These are phyloP conservation scores for Thinopyrum elongatum DNA, from an alignment of 176 grass and related monocot genomes.

Conservation along the genomic window DNA sequence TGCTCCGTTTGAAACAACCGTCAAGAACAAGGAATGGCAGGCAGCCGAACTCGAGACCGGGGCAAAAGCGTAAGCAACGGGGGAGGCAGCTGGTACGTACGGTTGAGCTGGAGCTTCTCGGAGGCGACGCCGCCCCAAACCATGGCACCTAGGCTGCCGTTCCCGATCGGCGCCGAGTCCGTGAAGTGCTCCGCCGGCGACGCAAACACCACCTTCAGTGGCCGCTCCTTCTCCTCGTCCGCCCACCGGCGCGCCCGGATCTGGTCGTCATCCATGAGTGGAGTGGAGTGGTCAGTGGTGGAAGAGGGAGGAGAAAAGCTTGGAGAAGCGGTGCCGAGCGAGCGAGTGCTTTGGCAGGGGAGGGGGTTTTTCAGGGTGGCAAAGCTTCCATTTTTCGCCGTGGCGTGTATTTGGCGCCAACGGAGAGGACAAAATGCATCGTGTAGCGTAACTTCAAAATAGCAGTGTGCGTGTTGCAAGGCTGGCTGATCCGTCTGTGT, in stretches of 20 bases:
- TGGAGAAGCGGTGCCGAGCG: background rate
- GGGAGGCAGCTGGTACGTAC: conserved; percentile 23
- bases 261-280: conserved; percentile 32
- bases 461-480: no score
- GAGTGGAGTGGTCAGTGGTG: background rate
- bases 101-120: conserved; percentile 87
- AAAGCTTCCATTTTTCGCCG: background rate
- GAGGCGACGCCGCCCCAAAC: conserved; percentile 73
- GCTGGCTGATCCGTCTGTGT: no score
- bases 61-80: background rate
- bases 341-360: background rate
- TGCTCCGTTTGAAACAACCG: background rate
- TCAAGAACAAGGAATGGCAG: background rate
- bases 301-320: background rate
- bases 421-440: background rate
- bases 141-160: conserved; percentile 69
- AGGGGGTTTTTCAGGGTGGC: background rate
- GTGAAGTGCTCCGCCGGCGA: conserved; percentile 67
- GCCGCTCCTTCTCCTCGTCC: conserved; percentile 11
- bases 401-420: conserved; percentile 5
- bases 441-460: no score
- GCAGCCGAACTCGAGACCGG: background rate
- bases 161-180: conserved; percentile 70
- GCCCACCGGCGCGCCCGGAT: conserved; percentile 32
- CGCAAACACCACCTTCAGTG: conserved; percentile 72